phyloP scores from a whole-genome alignment of 768 basidiomycete species.

The Omphalotus guepiniiformis region DNA sequence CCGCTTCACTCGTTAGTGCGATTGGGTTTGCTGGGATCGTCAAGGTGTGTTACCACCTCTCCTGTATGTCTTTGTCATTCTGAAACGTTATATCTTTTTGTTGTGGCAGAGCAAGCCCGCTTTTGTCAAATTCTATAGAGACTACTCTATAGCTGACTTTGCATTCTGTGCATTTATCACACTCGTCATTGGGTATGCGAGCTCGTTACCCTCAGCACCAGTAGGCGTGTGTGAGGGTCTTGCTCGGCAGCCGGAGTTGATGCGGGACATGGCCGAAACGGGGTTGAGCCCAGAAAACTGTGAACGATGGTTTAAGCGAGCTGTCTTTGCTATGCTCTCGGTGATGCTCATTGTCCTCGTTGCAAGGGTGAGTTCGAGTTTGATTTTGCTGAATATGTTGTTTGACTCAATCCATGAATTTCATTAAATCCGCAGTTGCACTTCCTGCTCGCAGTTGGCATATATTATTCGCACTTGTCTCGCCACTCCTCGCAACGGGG shows the following conservation, averaged over 20 bases:
- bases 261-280: conserved; percentile 64
- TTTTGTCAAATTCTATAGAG: conserved; percentile 75
- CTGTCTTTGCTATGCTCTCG: conserved; percentile 53
- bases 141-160: conserved; percentile 78
- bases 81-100: background rate
- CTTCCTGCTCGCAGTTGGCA: conserved; percentile 69
- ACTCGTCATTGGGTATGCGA: conserved; percentile 50
- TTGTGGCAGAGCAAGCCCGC: conserved; percentile 57
- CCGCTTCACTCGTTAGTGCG: conserved; percentile 57
- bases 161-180: conserved; percentile 62
- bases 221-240: conserved; percentile 69
- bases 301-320: conserved; percentile 72
- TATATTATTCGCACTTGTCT: conserved; percentile 53
- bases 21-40: conserved; percentile 68
- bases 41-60: conserved; percentile 41
- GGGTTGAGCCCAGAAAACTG: conserved; percentile 79
- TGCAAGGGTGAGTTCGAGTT: conserved; percentile 50
- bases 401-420: conserved; percentile 1
- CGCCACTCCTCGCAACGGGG: conserved; percentile 29
- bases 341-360: conserved; percentile 59
- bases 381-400: background rate
- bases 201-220: conserved; percentile 52
- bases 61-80: conserved; percentile 7
- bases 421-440: conserved; percentile 49
- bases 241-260: conserved; percentile 69